These are phyloP conservation scores for Torrubiellomyces zombiae DNA, from an alignment of 2,329 filamentous ascomycete genomes.

Conservation along the genomic window DNA sequence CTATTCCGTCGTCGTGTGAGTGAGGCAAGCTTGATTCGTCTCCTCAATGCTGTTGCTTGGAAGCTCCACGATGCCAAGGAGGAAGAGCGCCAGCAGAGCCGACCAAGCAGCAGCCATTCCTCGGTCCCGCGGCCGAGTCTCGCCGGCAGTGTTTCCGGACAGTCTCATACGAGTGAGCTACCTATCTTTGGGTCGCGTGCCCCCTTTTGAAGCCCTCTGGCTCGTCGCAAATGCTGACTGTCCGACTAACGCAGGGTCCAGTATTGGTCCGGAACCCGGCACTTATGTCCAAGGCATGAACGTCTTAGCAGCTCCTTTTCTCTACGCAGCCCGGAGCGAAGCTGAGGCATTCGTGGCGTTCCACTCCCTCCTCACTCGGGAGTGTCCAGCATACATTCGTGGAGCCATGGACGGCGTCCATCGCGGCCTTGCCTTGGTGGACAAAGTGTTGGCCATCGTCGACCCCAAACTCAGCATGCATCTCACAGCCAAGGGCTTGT, in stretches of 20 bases:
- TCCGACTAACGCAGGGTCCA: conserved; percentile 46
- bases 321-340: conserved; percentile 89
- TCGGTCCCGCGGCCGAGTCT: conserved; percentile 16
- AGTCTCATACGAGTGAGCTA: conserved; percentile 22
- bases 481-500: conserved; percentile 70
- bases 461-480: conserved; percentile 77
- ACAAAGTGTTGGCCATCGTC: conserved; percentile 80
- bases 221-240: conserved; percentile 10
- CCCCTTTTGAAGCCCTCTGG: too few relatives aligned
- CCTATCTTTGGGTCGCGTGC: too few relatives aligned
- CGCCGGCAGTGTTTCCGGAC: conserved; percentile 17
- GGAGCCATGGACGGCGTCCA: conserved; percentile 97
- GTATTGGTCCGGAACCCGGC: conserved; percentile 45
- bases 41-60: conserved; percentile 93
- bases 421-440: conserved; percentile 75
- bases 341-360: conserved; percentile 89
- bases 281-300: conserved; percentile 99
- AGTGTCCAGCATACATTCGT: conserved; percentile 85
- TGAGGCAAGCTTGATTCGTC: conserved; percentile 82
- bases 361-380: conserved; percentile 67
- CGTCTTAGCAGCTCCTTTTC: conserved; percentile 83
- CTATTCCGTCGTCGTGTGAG: conserved; percentile 90
- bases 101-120: conserved; percentile 21
- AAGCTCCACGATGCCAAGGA: conserved; percentile 66
- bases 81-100: conserved; percentile 21